Percentiles rank a stretch among this genome's conserved stretches.
Conservation (phyloP, 23 red algal species). For the Chondrus crispus region DNA sequence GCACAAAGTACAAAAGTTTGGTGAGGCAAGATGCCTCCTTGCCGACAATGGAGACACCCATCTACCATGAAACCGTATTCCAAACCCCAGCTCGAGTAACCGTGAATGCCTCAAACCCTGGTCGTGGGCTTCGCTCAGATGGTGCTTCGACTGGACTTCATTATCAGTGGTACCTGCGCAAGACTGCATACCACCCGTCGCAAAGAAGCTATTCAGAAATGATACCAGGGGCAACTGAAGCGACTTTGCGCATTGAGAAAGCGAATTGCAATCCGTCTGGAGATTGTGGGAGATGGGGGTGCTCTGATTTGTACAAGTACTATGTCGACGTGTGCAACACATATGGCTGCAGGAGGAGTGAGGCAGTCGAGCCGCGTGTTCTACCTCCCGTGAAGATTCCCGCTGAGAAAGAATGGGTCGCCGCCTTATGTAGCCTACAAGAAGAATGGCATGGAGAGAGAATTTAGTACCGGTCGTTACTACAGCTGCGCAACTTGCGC, state of each 20-base stretch:
- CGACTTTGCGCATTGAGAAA: neutral
- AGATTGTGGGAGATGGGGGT: neutral
- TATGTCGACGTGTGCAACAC: neutral
- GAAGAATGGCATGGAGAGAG: too few species aligned
- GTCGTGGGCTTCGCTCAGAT: neutral
- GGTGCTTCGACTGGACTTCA: neutral
- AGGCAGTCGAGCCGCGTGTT: neutral
- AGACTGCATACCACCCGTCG: neutral
- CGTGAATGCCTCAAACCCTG: neutral
- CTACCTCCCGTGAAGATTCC: too few species aligned
- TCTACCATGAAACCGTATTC: neutral
- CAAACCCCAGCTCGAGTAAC: neutral
- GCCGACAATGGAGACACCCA: neutral
- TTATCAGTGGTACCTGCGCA: neutral
- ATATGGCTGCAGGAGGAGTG: neutral
- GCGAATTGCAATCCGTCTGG: neutral
- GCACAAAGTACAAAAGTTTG: neutral
- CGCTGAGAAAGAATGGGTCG: too few species aligned
- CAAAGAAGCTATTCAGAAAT: neutral
- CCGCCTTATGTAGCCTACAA: too few species aligned
- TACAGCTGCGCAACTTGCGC: too few species aligned
- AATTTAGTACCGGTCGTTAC: too few species aligned
- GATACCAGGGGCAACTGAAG: neutral
- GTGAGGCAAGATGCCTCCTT: neutral
- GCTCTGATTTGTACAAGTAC: neutral